A percentile compares a stretch with the other conserved stretches of the same genome.
phyloP scores from a whole-genome alignment of 139 green algal genomes.

The Tetradesmus obliquus region DNA sequence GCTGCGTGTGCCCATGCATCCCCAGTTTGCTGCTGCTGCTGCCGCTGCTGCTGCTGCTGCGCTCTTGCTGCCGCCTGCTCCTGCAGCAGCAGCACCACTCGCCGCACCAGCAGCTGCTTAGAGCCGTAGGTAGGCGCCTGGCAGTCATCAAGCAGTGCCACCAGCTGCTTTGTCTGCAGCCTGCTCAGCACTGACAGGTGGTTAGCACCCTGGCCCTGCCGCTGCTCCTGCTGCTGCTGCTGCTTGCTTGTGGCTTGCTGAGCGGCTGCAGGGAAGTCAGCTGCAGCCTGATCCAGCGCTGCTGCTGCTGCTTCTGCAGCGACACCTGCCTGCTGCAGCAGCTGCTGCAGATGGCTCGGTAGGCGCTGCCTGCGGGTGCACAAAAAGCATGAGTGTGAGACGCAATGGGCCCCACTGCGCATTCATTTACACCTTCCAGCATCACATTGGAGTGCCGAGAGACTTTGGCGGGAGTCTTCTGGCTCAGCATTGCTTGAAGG shows the following conservation, averaged over 20 bases:
- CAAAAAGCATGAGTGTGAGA: neutral
- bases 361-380: neutral
- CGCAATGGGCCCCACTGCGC: too few species aligned
- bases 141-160: constrained; percentile 12
- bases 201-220: neutral
- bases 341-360: neutral
- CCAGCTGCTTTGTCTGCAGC: neutral
- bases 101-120: constrained; percentile 9
- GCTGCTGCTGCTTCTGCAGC: neutral
- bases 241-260: neutral
- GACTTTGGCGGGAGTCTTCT: too few species aligned
- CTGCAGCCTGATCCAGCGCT: constrained; percentile 11
- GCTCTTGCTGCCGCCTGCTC: constrained; percentile 2
- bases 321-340: constrained; percentile 24
- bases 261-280: neutral
- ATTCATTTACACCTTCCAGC: too few species aligned
- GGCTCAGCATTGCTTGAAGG: too few species aligned
- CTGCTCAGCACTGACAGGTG: neutral
- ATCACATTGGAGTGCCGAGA: too few species aligned
- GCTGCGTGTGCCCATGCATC: neutral
- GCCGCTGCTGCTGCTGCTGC: constrained; percentile 2
- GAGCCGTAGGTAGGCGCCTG: constrained; percentile 19
- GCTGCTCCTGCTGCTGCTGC: neutral
- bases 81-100: constrained; percentile 24
- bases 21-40: neutral